Evolutionary conservation across 1,139 yeast genomes (phyloP), one percentile per base, ranked within the genome.

Genomic region (Blastobotrys raffinosifermentans): DNA sequence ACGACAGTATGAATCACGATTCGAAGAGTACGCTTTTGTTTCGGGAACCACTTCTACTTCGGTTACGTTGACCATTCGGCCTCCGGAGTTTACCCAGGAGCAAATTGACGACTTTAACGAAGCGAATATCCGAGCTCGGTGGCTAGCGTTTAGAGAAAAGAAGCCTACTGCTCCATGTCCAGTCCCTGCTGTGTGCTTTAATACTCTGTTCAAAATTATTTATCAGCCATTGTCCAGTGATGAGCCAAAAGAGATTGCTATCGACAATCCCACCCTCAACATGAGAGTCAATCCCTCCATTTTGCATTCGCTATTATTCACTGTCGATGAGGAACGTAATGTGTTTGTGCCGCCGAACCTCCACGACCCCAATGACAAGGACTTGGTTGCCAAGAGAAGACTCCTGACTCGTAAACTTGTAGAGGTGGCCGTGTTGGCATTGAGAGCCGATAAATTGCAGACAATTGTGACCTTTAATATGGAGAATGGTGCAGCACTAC

Each of bases 291-390:
- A 82, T 47, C 69, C 81, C 2, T 56, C 61, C 1, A 60, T 83
- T 34, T 60, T 85, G 19, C 55, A 68, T 3, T 51, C 67, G 1
- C 61, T 61, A 5, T 64, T 70, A 19, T 74, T 78, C 47, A 55
- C 63, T 0, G 45, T 63, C 10, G 61, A 66, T 31, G 61, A 61
- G 3, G 68, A 66, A 10, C 61, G 64, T 4, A 61, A 64, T 21
- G 72, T 70, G 25, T 69, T 71, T 43, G 70, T 74, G 2, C 93
- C 94, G 1, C 85, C 87, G 3, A 63, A 72, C 37, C 58, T 54
- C 44, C 65, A 64, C 16, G 75, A 75, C 46, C 53, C 47, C 27
- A 42, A 41, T 13, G 38, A 44, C 22, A 41, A 43, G 6, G 41
- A 41, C 21, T 41, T 51, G 4, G 45, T 43, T 4, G 36, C 33